phyloP scores from a whole-genome alignment of 2,329 filamentous ascomycete genomes.

The Epichloe glyceriae region DNA sequence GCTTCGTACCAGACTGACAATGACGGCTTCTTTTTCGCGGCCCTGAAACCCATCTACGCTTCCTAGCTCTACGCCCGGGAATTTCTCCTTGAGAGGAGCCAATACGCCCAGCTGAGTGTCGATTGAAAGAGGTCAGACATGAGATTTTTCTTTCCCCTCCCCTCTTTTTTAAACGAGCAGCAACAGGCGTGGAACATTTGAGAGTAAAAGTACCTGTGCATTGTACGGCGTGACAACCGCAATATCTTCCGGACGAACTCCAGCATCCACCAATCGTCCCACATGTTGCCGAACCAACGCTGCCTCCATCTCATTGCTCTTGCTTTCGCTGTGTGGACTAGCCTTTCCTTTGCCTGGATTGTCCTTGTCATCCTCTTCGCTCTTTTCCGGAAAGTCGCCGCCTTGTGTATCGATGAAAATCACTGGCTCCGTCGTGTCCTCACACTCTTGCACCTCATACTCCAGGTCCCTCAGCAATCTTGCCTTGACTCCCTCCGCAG shows the following conservation, averaged over 20 bases:
- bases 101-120: slow-evolving; percentile 55
- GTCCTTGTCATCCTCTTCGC: slow-evolving; percentile 54
- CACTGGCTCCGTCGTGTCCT: slow-evolving; percentile 77
- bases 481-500: slow-evolving; percentile 63
- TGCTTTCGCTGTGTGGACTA: slow-evolving; percentile 47
- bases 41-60: slow-evolving; percentile 97
- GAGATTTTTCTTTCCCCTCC: not conserved
- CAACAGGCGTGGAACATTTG: not conserved
- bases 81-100: slow-evolving; percentile 66
- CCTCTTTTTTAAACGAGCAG: not conserved
- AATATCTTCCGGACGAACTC: slow-evolving; percentile 71
- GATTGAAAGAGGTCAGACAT: slow-evolving; percentile 4
- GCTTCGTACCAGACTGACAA: slow-evolving; percentile 88
- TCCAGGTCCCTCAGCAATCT: slow-evolving; percentile 65
- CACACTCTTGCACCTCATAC: slow-evolving; percentile 64
- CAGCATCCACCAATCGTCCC: slow-evolving; percentile 58
- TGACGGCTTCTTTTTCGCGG: slow-evolving; percentile 87
- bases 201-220: slow-evolving; percentile 49
- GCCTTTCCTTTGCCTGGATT: slow-evolving; percentile 30
- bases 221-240: slow-evolving; percentile 95
- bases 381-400: slow-evolving; percentile 76
- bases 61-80: slow-evolving; percentile 80
- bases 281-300: slow-evolving; percentile 70
- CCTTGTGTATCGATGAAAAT: slow-evolving; percentile 96
- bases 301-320: slow-evolving; percentile 87